Evolutionary conservation across 495 filamentous ascomycete species (phyloP).

Genomic region (Penicillium waksmanii): DNA sequence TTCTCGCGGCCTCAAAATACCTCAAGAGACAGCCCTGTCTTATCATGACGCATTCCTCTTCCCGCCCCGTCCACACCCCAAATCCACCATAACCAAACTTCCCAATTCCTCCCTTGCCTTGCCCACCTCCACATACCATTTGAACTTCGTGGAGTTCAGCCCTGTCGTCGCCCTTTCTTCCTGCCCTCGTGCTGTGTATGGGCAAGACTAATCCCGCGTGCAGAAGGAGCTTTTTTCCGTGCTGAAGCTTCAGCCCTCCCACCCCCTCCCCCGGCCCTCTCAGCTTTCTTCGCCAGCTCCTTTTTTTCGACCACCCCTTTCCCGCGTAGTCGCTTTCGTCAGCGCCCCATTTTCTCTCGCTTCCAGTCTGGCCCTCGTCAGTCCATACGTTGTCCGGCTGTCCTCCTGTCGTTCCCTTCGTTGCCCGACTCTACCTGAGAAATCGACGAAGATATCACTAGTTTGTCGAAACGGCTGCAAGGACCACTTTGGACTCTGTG

Average conservation of each 20-base stretch:
- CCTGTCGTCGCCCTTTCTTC: slow-evolving; percentile 13
- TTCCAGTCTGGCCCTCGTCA: not conserved
- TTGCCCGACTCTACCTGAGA: not conserved
- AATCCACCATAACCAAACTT: slow-evolving; percentile 23
- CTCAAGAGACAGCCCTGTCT: slow-evolving; percentile 25
- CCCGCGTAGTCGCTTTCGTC: slow-evolving; percentile 13
- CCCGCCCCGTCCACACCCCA: slow-evolving; percentile 20
- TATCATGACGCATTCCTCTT: slow-evolving; percentile 49
- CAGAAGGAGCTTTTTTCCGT: slow-evolving; percentile 24
- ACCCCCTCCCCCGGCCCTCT: slow-evolving; percentile 1
- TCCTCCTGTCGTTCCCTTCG: not conserved
- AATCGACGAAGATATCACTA: not conserved
- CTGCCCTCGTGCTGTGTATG: slow-evolving; percentile 11
- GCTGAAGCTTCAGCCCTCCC: slow-evolving; percentile 8
- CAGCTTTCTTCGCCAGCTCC: slow-evolving; percentile 13
- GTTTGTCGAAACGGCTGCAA: not conserved
- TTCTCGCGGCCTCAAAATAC: slow-evolving; percentile 12
- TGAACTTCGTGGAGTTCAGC: slow-evolving; percentile 29
- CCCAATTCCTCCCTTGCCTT: slow-evolving; percentile 18
- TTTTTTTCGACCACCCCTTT: slow-evolving; percentile 1
- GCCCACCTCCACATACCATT: slow-evolving; percentile 28
- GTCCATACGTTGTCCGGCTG: not conserved
- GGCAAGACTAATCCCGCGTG: slow-evolving; percentile 26
- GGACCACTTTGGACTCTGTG: slow-evolving; percentile 9
- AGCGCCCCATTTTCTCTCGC: not conserved